Conservation (phyloP, 352 stramenopile species). For the Phytophthora crassamura region DNA sequence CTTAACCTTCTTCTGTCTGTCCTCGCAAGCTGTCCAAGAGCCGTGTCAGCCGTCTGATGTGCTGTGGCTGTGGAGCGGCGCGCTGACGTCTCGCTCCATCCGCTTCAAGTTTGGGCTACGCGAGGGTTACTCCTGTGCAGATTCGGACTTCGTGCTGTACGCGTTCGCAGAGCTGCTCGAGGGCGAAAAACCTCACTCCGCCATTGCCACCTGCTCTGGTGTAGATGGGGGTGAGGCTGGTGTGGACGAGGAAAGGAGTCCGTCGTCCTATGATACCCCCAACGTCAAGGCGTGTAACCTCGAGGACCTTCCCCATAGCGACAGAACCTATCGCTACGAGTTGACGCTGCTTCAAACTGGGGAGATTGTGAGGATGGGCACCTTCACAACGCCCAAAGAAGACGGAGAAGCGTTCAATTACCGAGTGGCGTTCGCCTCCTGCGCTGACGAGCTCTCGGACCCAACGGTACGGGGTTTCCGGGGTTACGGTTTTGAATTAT, state of each 20-base stretch:
- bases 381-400: conserved; percentile 54
- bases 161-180: conserved; percentile 52
- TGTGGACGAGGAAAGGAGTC: conserved; percentile 36
- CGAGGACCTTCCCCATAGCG: conserved; percentile 51
- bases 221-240: conserved; percentile 37
- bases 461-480: conserved; percentile 41
- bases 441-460: conserved; percentile 82
- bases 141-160: conserved; percentile 65
- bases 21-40: background rate
- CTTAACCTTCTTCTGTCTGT: background rate
- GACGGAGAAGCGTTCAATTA: conserved; percentile 67
- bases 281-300: conserved; percentile 61
- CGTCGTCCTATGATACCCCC: conserved; percentile 30
- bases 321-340: conserved; percentile 68
- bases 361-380: conserved; percentile 44
- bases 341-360: conserved; percentile 47
- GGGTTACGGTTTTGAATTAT: conserved; percentile 9
- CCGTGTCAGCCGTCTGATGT: conserved; percentile 55
- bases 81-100: conserved; percentile 68
- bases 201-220: conserved; percentile 42
- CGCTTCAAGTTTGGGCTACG: conserved; percentile 77
- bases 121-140: conserved; percentile 52
- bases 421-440: conserved; percentile 81
- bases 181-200: conserved; percentile 58
- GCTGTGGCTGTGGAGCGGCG: conserved; percentile 79